A percentile compares a stretch with the other conserved stretches of the same genome.
Conservation (phyloP, 768 basidiomycete species). For the Trametes cinnabarina region DNA sequence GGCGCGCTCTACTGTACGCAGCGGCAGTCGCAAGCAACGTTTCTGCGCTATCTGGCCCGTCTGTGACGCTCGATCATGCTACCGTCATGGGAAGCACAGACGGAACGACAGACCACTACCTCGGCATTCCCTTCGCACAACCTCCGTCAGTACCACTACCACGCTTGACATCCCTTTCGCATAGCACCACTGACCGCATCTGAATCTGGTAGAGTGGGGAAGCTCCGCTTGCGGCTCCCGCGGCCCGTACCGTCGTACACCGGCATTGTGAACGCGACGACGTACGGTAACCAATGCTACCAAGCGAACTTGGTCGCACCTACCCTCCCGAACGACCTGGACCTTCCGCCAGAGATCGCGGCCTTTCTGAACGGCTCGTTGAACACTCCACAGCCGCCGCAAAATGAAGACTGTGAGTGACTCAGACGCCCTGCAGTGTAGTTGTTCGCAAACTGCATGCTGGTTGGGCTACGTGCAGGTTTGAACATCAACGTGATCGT, state of each 20-base stretch:
- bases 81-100: slow-evolving; percentile 42
- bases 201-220: slow-evolving; percentile 16
- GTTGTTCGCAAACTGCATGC: too few species aligned
- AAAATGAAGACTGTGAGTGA: slow-evolving; percentile 21
- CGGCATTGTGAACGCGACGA: slow-evolving; percentile 17
- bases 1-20: neutral
- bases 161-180: neutral
- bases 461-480: slow-evolving; percentile 30
- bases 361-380: neutral
- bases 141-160: slow-evolving; percentile 44
- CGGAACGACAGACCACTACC: slow-evolving; percentile 38
- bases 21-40: neutral
- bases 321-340: neutral
- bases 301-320: slow-evolving; percentile 10
- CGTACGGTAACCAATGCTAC: slow-evolving; percentile 20
- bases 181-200: neutral
- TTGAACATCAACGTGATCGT: slow-evolving; percentile 54
- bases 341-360: neutral
- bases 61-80: slow-evolving; percentile 42
- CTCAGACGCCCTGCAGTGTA: too few species aligned
- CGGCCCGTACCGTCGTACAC: neutral
- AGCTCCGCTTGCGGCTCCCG: slow-evolving; percentile 24
- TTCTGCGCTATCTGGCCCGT: neutral
- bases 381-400: neutral
- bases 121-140: slow-evolving; percentile 55